Evolutionary conservation across 2,329 filamentous ascomycete genomes (phyloP).

Genomic region (Lecanicillium sp.): DNA sequence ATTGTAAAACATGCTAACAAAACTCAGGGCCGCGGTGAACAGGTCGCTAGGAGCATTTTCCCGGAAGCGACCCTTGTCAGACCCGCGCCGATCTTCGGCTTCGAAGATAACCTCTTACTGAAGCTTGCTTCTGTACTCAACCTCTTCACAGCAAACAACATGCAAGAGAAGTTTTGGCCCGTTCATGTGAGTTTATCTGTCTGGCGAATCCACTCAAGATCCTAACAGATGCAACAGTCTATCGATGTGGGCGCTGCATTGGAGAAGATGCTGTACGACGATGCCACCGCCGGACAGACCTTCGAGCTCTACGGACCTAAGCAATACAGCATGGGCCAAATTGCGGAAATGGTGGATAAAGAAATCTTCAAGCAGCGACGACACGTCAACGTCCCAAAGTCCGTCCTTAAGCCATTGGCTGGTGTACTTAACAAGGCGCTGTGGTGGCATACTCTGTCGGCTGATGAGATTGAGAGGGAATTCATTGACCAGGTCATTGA

Average conservation of each 20-base stretch:
- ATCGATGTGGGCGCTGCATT: constrained; percentile 87
- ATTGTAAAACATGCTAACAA: constrained; percentile 10
- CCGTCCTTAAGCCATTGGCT: constrained; percentile 66
- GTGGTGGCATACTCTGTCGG: constrained; percentile 82
- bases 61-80: constrained; percentile 96
- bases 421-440: constrained; percentile 69
- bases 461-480: constrained; percentile 83
- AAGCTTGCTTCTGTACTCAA: constrained; percentile 75
- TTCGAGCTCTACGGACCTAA: constrained; percentile 92
- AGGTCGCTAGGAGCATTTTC: constrained; percentile 79
- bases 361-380: constrained; percentile 87
- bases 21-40: constrained; percentile 64
- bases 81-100: constrained; percentile 88
- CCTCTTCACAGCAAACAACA: constrained; percentile 83
- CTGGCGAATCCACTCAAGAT: neutral
- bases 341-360: constrained; percentile 78
- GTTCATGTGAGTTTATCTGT: constrained; percentile 62
- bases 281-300: constrained; percentile 82
- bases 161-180: constrained; percentile 84
- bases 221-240: constrained; percentile 41
- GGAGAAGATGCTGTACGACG: constrained; percentile 84
- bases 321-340: constrained; percentile 83
- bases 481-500: constrained; percentile 93
- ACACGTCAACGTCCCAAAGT: constrained; percentile 86
- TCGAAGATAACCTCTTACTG: constrained; percentile 86